Evolutionary conservation across 1,284 basidiomycete species (phyloP), one percentile per base, ranked within the genome.

Genomic region (Heterobasidion annosum): DNA sequence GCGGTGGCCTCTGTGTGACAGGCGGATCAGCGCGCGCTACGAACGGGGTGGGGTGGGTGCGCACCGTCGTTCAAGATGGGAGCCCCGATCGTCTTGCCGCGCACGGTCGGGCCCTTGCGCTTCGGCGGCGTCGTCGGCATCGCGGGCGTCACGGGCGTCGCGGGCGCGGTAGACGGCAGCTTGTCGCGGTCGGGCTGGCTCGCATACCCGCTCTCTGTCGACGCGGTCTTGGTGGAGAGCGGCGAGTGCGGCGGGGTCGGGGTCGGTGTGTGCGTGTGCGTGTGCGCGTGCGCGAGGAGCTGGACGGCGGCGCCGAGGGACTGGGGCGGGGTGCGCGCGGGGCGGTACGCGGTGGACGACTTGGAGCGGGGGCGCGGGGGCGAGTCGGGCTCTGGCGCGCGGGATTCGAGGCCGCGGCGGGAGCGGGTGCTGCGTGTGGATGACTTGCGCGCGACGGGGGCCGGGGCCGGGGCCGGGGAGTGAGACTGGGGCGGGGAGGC

Each of bases 1-100:
- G 79, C 63, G 2, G 83, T 85, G n/a, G 87, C 85, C 66, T 81
- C 88, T 85, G 62, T 19, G 48, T 56, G 42, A 48, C 34, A 51
- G 9, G 7, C 15, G 45, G 18, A 13, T 7, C 33, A 32, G 19
- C 15, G 19, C n/a, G 40, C 8, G 16, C 9, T 34, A 32, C 6
- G 12, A 34, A n/a, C 10, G 44, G 44, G 25, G 25, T 25, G 37
- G 9, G 45, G 5, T 13, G 9, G 9, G 19, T 47, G 63, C 74
- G 55, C 59, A 85, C 85, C 79, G 64, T 78, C 74, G 60, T 89
- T 83, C 34, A 79, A 71, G 34, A 86, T 78, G 7, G 86, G 86
- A 19, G 63, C 70, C 59, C 86, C 81, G 53, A 89, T 89, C 47
- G 71, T 71, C 65, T 79, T 87, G 18, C 83, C 83, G 45, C 74